Evolutionary conservation across 2,329 filamentous ascomycete species (phyloP), one percentile per base, ranked within the genome.

Genomic region (Knoxdaviesia capensis): DNA sequence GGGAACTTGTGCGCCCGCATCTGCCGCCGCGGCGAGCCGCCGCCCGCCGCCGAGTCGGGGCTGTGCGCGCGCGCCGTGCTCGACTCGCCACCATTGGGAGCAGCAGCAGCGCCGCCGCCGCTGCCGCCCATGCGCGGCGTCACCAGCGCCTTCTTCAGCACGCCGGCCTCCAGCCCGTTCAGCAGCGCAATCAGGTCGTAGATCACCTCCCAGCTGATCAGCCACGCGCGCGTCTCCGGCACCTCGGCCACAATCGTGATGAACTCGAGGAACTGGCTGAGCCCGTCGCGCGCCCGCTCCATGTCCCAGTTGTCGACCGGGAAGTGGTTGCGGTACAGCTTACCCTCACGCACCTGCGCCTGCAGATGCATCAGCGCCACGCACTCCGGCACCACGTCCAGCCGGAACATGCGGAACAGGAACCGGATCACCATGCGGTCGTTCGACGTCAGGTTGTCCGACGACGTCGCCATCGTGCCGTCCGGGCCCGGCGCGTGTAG

Each of bases 231-330:
- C 65, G 85, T 85, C 41, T 84, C 79, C 37, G 78, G 70, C 51
- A 88, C 80, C 53, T 94, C 87, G 0, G 84, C 86, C 31, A 94
- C 73, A 0, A 90, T 87, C 10, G 81, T 85, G 42, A 94, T 80
- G 55, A 96, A 93, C 51, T 94, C 87, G 2, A 96, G 73, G 54
- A 93, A 94, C 57, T 94, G 87, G 41, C 87, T 85, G 1, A 96
- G 74, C 1, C 88, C 88, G 53, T 96, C 88, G 56, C 93, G 94
- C 45, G 92, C 88, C 9, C 88, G 76, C 56, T 96, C 88, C 80
- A 96, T 93, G 52, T 96, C 88, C 88, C 88, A 96, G 39, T 86
- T 71, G 52, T 96, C 92, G 2, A 94, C 77, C 0, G 88, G 88
- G 52, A 94, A 96, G 52, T 94, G 87, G 47, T 83, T 76, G 0